Evolutionary conservation across 805 yeast genomes (phyloP), one percentile per base, ranked within the genome.

Genomic region (Wickerhamiella parazyma): DNA sequence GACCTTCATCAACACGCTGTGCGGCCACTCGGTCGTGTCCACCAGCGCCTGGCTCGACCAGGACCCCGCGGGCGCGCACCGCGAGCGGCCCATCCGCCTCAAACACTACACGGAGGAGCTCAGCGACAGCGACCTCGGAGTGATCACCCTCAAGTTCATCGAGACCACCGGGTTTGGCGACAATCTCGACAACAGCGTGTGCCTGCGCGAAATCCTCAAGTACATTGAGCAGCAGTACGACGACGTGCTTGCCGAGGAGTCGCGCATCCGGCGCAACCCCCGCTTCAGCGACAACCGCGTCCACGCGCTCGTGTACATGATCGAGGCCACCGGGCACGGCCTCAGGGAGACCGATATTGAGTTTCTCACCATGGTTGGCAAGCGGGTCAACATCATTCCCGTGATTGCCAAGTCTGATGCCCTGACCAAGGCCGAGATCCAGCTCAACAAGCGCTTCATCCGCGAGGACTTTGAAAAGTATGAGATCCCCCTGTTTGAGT

Each of bases 1-100:
- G n/a, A 86, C 95, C 4, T 80, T 86, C 55, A 83, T 87, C 59
- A 86, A 87, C 65, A 80, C 94, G 29, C 68, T 86, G 43, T 86
- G 95, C 65, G 79, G 94, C 82, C 47, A 55, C 39, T 91, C 86
- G 51, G 77, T 80, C 52, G 86, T 86, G 16, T 48, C 48, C 36
- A 41, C 56, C 19, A 46, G 51, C 17, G 52, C 49, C 48, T 50
- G 45, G 58, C 52, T 42, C 49, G 40, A 31, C 36, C 45, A 44
- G 44, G 51, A 47, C 44, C 55, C 61, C 14, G 48, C 48, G 14
- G 46, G 38, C 42, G 58, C 58, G 31, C 53, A 51, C 49, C 42
- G 49, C 41, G 58, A 58, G 38, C 59, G 51, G 36, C 49, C 52
- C n/a, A 45, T 53, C 29, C 42, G 47, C 22, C 53, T 54, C 29